A percentile compares a stretch with the other conserved stretches of the same genome.
These are phyloP conservation scores for Ceratobasidium sp. DNA, from an alignment of 1,284 basidiomycete species.

Conservation along the genomic window DNA sequence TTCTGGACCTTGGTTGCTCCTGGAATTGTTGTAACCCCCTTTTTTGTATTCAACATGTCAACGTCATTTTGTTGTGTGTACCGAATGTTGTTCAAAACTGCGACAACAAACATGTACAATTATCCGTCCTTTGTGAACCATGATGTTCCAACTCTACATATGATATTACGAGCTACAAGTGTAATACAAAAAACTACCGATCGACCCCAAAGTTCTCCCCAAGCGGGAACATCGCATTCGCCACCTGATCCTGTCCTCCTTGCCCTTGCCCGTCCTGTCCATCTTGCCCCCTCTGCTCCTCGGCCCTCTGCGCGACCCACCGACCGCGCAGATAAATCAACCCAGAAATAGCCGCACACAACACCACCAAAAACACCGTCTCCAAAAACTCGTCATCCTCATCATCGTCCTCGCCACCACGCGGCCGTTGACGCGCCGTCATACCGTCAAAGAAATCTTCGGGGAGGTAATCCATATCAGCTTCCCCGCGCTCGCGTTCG, in stretches of 20 bases:
- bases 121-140: not conserved
- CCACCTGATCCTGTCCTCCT: conserved; percentile 1
- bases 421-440: conserved; percentile 60
- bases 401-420: conserved; percentile 63
- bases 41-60: not conserved
- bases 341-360: conserved; percentile 74
- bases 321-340: conserved; percentile 79
- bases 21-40: conserved; percentile 2
- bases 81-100: too few species aligned
- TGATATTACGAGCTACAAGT: not conserved
- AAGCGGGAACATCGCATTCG: conserved; percentile 34
- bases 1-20: not conserved
- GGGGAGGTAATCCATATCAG: conserved; percentile 71
- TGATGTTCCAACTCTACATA: not conserved
- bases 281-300: conserved; percentile 26
- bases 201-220: conserved; percentile 43
- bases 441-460: conserved; percentile 69
- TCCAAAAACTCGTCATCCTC: conserved; percentile 75
- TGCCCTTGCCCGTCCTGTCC: not conserved
- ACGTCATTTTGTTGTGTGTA: not conserved
- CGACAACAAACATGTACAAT: not conserved
- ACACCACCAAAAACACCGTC: conserved; percentile 75
- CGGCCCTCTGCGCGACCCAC: conserved; percentile 62
- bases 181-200: not conserved
- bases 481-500: conserved; percentile 66